phyloP scores from a whole-genome alignment of 345 rosid genomes.

The Aquilaria sinensis region DNA sequence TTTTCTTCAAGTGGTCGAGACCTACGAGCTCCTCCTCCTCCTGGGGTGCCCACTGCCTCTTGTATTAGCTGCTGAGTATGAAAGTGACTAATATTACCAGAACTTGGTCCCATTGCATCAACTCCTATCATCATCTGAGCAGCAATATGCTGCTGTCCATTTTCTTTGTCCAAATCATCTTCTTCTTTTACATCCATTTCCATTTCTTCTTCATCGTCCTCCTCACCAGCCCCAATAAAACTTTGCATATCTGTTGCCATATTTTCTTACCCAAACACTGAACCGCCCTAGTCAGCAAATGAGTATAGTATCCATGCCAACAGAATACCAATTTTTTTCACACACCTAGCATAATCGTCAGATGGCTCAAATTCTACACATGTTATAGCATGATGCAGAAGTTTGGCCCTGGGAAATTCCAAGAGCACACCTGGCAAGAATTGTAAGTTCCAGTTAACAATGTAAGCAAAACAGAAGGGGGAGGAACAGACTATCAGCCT shows the following conservation, averaged over 20 bases:
- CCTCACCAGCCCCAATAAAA: slow-evolving; percentile 66
- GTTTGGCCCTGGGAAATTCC: slow-evolving; percentile 5
- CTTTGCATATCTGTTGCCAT: slow-evolving; percentile 91
- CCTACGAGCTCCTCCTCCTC: slow-evolving; percentile 69
- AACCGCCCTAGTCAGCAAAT: slow-evolving; percentile 15
- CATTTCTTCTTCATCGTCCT: slow-evolving; percentile 90
- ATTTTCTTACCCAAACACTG: slow-evolving; percentile 14
- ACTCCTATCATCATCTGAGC: slow-evolving; percentile 37
- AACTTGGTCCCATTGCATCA: slow-evolving; percentile 38
- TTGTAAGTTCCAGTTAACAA: slow-evolving; percentile 13
- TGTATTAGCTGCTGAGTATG: slow-evolving; percentile 58
- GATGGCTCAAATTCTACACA: slow-evolving; percentile 12
- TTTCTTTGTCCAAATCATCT: slow-evolving; percentile 53
- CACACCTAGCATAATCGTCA: slow-evolving; percentile 3
- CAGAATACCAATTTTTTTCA: slow-evolving; percentile 19
- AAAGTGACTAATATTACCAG: slow-evolving; percentile 50
- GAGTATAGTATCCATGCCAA: slow-evolving; percentile 10
- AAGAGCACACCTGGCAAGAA: slow-evolving; percentile 17
- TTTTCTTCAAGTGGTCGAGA: slow-evolving; percentile 88
- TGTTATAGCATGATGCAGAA: slow-evolving; percentile 11
- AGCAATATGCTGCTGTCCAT: slow-evolving; percentile 42
- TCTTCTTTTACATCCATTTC: slow-evolving; percentile 92
- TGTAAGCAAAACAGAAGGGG: slow-evolving; percentile 6
- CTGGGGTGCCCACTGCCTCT: slow-evolving; percentile 71
- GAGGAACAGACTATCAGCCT: not conserved